Evolutionary conservation across 2,329 filamentous ascomycete genomes (phyloP).

Genomic region (Keithomyces neogunnii): DNA sequence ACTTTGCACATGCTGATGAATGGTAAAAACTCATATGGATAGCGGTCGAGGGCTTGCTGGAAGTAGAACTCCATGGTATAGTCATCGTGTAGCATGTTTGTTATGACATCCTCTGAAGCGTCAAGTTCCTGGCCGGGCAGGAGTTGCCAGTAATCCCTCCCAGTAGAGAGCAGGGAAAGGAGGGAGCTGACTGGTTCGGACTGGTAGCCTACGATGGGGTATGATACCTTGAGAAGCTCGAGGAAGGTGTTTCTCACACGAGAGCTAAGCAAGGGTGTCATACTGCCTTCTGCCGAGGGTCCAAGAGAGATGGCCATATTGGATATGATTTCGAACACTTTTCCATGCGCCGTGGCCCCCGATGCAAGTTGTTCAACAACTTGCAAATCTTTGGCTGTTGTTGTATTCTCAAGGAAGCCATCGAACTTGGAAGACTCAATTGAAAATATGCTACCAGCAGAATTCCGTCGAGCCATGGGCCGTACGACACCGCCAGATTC

Average conservation of each 20-base stretch:
- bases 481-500: conserved; percentile 36
- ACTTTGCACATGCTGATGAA: conserved; percentile 65
- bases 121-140: conserved; percentile 26
- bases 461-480: conserved; percentile 43
- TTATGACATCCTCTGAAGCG: conserved; percentile 23
- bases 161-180: conserved; percentile 53
- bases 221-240: conserved; percentile 60
- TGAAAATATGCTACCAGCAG: conserved; percentile 53
- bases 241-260: conserved; percentile 58
- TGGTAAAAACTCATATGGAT: conserved; percentile 76
- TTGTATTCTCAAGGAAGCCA: conserved; percentile 43
- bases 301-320: conserved; percentile 41
- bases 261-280: conserved; percentile 48
- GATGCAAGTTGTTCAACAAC: conserved; percentile 42
- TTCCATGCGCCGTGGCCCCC: conserved; percentile 38
- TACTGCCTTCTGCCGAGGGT: conserved; percentile 34
- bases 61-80: conserved; percentile 52
- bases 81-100: conserved; percentile 27
- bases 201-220: conserved; percentile 62
- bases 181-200: conserved; percentile 60
- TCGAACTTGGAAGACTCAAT: conserved; percentile 53
- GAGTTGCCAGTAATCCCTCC: conserved; percentile 45
- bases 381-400: conserved; percentile 42
- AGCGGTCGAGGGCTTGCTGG: conserved; percentile 63
- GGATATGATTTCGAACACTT: conserved; percentile 45